These are phyloP conservation scores for Paramyrothecium sp. DNA, from an alignment of 2,329 filamentous ascomycete genomes.

Conservation along the genomic window DNA sequence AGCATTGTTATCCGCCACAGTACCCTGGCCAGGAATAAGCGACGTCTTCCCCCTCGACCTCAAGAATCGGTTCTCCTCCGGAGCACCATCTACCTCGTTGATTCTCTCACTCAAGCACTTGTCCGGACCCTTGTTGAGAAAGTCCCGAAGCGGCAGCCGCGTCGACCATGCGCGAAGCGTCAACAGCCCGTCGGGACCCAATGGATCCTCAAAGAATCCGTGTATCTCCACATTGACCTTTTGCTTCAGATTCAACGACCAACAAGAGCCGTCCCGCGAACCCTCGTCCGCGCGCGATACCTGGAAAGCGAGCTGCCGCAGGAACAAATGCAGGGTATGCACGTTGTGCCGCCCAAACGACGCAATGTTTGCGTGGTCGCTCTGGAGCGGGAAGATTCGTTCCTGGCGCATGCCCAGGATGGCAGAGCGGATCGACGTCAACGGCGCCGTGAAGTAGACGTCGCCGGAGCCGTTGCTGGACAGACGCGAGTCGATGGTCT, in stretches of 20 bases:
- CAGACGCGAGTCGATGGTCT: constrained; percentile 59
- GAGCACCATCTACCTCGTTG: constrained; percentile 32
- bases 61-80: constrained; percentile 27
- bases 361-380: constrained; percentile 53
- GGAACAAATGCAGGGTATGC: constrained; percentile 42
- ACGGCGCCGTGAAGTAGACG: constrained; percentile 57
- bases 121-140: constrained; percentile 54
- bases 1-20: constrained; percentile 23
- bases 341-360: constrained; percentile 51
- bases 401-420: constrained; percentile 51
- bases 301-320: constrained; percentile 29
- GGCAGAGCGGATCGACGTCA: constrained; percentile 56
- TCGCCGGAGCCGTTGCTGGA: constrained; percentile 41
- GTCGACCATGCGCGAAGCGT: constrained; percentile 50
- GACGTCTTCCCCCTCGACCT: constrained; percentile 23
- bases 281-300: constrained; percentile 31
- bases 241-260: constrained; percentile 46
- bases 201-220: constrained; percentile 59
- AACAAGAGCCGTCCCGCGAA: constrained; percentile 31
- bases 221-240: constrained; percentile 55
- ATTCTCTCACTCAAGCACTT: constrained; percentile 53
- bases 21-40: constrained; percentile 9
- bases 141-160: constrained; percentile 50
- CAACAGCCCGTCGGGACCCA: constrained; percentile 22
- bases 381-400: constrained; percentile 51